Evolutionary conservation across 2,329 filamentous ascomycete genomes (phyloP), one percentile per base, ranked within the genome.

Genomic region (Emergomyces orientalis): DNA sequence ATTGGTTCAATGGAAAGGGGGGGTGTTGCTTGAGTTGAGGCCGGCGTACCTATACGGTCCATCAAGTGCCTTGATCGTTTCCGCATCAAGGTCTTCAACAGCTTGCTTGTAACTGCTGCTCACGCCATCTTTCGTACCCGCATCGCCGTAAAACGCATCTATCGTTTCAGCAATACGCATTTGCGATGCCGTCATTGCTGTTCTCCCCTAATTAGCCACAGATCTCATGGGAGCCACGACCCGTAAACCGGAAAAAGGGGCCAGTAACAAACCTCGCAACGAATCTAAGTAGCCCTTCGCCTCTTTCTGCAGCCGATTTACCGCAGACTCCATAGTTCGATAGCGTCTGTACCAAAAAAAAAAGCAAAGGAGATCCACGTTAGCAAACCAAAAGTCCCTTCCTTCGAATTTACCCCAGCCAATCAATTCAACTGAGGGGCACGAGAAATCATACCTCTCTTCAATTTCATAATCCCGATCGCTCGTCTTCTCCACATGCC

Each of bases 111-210:
- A 99, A 75, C 90, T 96, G 74, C 93, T 85, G 77, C 90, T 95
- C 64, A 99, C 94, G 62, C 94, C 94, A 74, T 99, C 95, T 71
- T 87, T 90, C 59, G 94, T 91, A 60, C 95, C 95, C 0, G 92
- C 88, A 74, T 99, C 94, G 62, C 94, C 94, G 79, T 99, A 99
- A 77, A 99, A 99, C 49, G 94, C 94, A 78, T 99, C 94, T 77
- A 99, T 99, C 25, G 94, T 99, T 77, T 99, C 94, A 67, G 94
- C 94, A 76, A 99, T 97, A 73, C 93, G 88, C 93, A 99, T 97
- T 79, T 99, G 94, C 61, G 92, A 97, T 60, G 94, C 93, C 19
- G 94, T 99, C 94, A 99, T 99, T 69, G 94, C 93, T 91, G 68
- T 37, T n/a, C 19, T n/a, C 37, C 3, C 27, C 47, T 19, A 8